Conservation (phyloP, 148 eudicot genomes). For the Nepenthes mirabilis region DNA sequence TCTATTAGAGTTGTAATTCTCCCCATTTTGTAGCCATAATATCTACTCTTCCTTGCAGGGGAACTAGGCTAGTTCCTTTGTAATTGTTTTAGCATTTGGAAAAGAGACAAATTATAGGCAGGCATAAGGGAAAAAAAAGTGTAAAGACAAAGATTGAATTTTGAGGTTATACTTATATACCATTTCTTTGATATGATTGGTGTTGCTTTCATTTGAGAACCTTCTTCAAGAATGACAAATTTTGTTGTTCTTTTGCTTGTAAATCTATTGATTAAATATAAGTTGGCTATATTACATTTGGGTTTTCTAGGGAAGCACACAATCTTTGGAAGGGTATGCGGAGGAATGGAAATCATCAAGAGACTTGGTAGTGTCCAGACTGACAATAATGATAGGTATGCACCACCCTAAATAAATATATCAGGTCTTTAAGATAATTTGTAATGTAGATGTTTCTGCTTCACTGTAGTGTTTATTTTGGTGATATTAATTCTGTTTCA, state of each 20-base stretch:
- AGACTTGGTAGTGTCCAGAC: constrained; percentile 96
- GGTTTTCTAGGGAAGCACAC: constrained; percentile 74
- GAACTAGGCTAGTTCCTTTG: too few relatives aligned
- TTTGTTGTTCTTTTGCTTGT: background rate
- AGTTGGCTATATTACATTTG: too few relatives aligned
- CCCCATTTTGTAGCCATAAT: too few relatives aligned
- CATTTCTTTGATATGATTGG: too few relatives aligned
- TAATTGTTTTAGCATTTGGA: too few relatives aligned
- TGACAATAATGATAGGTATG: constrained; percentile 81
- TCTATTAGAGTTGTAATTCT: background rate
- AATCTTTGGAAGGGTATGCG: constrained; percentile 91
- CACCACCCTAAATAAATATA: background rate
- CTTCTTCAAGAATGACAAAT: background rate
- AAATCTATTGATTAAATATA: background rate
- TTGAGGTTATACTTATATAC: too few relatives aligned
- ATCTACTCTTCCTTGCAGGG: too few relatives aligned
- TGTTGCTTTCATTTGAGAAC: too few relatives aligned
- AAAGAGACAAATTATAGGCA: background rate
- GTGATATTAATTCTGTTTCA: background rate
- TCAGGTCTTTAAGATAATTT: background rate
- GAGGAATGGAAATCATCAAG: constrained; percentile 90
- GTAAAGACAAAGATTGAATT: too few relatives aligned
- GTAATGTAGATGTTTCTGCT: background rate
- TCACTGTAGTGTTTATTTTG: background rate
- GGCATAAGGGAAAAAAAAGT: too few relatives aligned